Conservation (phyloP, 805 yeast genomes). For the Groenewaldozyma salmanticensis region DNA sequence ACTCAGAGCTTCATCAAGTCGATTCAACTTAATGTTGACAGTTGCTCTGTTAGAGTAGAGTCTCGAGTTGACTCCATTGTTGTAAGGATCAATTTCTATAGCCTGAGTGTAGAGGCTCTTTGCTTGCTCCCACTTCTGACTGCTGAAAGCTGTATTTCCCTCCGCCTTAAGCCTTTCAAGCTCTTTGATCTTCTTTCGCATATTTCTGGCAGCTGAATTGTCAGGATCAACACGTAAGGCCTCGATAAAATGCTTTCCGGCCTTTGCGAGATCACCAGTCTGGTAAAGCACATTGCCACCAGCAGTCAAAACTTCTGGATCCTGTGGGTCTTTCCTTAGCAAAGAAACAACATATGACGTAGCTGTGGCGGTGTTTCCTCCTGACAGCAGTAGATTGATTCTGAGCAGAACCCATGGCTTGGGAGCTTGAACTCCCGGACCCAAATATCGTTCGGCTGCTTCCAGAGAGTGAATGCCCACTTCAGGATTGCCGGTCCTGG, state of each 20-base stretch:
- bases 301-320: conserved; percentile 32
- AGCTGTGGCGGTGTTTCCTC: conserved; percentile 29
- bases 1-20: conserved; percentile 63
- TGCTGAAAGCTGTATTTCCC: conserved; percentile 68
- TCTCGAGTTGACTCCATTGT: conserved; percentile 37
- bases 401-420: conserved; percentile 27
- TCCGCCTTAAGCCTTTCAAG: conserved; percentile 29
- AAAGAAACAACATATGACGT: conserved; percentile 27
- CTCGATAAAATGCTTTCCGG: conserved; percentile 29
- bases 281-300: conserved; percentile 28
- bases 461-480: conserved; percentile 29
- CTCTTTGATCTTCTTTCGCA: conserved; percentile 25
- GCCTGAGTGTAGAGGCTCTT: conserved; percentile 66
- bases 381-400: conserved; percentile 20
- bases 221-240: conserved; percentile 36
- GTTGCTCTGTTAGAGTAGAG: conserved; percentile 84
- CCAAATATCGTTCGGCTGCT: conserved; percentile 29
- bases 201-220: conserved; percentile 25
- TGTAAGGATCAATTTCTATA: conserved; percentile 49
- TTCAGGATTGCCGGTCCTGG: conserved; percentile 3
- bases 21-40: conserved; percentile 68
- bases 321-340: conserved; percentile 27
- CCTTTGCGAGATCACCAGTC: conserved; percentile 30
- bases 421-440: conserved; percentile 27
- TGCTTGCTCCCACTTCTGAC: conserved; percentile 55